phyloP scores from a whole-genome alignment of 2,329 filamentous ascomycete species.

The Fusarium newnesense region DNA sequence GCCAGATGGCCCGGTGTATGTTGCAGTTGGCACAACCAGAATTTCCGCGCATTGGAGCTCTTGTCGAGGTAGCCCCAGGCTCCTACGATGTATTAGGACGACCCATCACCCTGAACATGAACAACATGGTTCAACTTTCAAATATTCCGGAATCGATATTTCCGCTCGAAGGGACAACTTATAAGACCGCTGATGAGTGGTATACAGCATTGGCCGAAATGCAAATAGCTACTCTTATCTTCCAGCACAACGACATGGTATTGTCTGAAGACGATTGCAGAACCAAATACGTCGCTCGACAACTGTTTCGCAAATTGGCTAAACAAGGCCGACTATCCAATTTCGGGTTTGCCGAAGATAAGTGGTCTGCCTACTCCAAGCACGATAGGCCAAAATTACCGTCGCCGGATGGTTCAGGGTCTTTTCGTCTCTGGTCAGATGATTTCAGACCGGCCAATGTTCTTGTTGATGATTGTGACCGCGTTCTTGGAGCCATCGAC shows the following conservation, averaged over 20 bases:
- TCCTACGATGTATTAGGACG: slow-evolving; percentile 45
- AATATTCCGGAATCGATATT: slow-evolving; percentile 41
- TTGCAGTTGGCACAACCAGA: slow-evolving; percentile 51
- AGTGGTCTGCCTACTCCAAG: background rate
- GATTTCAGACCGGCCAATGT: slow-evolving; percentile 37
- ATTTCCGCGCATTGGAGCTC: slow-evolving; percentile 53
- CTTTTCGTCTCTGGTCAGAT: background rate
- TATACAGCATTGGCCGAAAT: slow-evolving; percentile 52
- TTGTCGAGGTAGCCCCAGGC: slow-evolving; percentile 44
- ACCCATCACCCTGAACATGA: slow-evolving; percentile 57
- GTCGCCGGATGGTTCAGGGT: background rate
- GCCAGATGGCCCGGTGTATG: slow-evolving; percentile 53
- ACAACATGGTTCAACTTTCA: slow-evolving; percentile 47
- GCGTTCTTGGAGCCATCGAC: slow-evolving; percentile 48
- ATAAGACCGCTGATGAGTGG: slow-evolving; percentile 50
- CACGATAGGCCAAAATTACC: background rate
- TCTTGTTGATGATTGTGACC: slow-evolving; percentile 43
- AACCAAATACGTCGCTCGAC: slow-evolving; percentile 19
- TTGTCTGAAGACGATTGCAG: slow-evolving; percentile 51
- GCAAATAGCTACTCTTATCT: slow-evolving; percentile 53
- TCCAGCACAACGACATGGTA: slow-evolving; percentile 55
- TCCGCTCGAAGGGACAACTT: slow-evolving; percentile 38
- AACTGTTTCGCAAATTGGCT: slow-evolving; percentile 44
- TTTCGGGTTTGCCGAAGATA: background rate
- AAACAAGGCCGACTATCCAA: slow-evolving; percentile 37